These are phyloP conservation scores for Aegilops bicornis DNA, from an alignment of 176 grass and related monocot species.

Conservation along the genomic window DNA sequence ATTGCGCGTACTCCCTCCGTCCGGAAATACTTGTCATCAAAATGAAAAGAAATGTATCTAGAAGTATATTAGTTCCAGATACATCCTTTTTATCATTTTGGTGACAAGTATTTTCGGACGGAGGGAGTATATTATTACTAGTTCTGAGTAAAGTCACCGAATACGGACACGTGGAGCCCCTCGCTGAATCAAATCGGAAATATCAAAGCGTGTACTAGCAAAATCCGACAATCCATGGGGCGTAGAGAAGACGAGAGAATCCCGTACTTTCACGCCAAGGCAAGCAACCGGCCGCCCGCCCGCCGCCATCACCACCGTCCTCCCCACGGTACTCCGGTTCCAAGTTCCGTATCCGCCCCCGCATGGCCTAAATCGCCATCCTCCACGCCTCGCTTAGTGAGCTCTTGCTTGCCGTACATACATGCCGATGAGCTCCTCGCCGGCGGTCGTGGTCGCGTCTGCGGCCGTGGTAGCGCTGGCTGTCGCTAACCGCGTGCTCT, in stretches of 20 bases:
- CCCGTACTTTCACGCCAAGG: slow-evolving; percentile 14
- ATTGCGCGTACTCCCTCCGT: no score
- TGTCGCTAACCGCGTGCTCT: slow-evolving; percentile 84
- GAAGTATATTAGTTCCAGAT: no score
- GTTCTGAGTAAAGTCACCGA: no score
- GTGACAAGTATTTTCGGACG: no score
- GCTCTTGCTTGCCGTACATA: neutral
- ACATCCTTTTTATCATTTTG: no score
- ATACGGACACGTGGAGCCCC: no score
- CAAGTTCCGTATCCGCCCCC: neutral
- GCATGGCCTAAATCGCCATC: neutral
- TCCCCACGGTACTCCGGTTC: neutral
- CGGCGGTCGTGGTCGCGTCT: slow-evolving; percentile 30
- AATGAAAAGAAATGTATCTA: no score
- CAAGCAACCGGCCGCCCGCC: slow-evolving; percentile 4
- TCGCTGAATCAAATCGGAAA: no score
- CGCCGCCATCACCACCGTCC: neutral
- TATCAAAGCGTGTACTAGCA: neutral
- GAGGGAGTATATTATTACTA: no score
- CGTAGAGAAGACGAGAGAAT: neutral
- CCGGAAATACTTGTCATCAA: no score
- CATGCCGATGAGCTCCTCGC: slow-evolving; percentile 40
- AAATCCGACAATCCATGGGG: neutral
- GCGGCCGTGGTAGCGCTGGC: slow-evolving; percentile 51
- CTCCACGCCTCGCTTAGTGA: neutral